Percentiles rank a stretch among this genome's conserved stretches.
Conservation (phyloP, 2,329 filamentous ascomycete species). For the Fusarium mundagurra region DNA sequence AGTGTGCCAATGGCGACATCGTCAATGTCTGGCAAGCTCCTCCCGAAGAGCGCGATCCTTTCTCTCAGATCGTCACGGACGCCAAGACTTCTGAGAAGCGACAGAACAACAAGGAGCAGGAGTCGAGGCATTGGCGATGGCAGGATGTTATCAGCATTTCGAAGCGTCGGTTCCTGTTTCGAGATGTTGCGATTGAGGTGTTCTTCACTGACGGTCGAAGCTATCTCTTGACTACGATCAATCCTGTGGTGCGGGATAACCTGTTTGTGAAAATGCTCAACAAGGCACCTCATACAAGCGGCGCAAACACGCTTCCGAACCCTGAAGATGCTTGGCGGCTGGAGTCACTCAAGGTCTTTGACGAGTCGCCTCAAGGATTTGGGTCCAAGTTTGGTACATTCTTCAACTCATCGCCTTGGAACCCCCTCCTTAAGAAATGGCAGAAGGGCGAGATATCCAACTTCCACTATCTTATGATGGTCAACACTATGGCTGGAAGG, state of each 20-base stretch:
- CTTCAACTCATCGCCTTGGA: constrained; percentile 84
- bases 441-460: constrained; percentile 95
- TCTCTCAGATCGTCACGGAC: constrained; percentile 89
- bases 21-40: constrained; percentile 96
- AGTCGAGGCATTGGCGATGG: constrained; percentile 93
- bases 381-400: constrained; percentile 92
- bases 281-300: constrained; percentile 83
- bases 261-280: constrained; percentile 78
- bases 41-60: constrained; percentile 90
- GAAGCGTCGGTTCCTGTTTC: constrained; percentile 92
- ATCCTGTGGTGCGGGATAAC: constrained; percentile 77
- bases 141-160: constrained; percentile 93
- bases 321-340: constrained; percentile 92
- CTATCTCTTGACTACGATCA: constrained; percentile 89
- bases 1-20: constrained; percentile 93
- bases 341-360: constrained; percentile 78
- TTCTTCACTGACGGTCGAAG: constrained; percentile 98
- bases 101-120: constrained; percentile 72
- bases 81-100: constrained; percentile 69
- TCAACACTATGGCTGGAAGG: constrained; percentile 95
- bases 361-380: constrained; percentile 70
- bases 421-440: constrained; percentile 89
- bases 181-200: constrained; percentile 94
- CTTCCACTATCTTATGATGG: constrained; percentile 98
- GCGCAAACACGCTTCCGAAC: constrained; percentile 74